Conservation (phyloP, 306 rosid genomes). For the Lablab purpureus region DNA sequence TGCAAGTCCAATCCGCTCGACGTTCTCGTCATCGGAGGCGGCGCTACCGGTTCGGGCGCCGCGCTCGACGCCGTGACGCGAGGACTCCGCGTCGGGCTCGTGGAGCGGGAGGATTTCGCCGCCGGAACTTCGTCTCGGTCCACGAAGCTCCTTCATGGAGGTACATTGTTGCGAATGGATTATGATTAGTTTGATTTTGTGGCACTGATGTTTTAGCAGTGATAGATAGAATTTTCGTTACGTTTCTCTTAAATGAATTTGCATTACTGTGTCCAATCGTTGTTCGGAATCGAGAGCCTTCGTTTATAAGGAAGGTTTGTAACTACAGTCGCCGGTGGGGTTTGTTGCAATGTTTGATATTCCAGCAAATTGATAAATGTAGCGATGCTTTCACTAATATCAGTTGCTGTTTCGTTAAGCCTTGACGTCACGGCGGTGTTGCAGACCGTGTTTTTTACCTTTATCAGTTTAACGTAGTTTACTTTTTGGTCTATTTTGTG, state of each 20-base stretch:
- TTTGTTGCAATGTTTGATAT: not conserved
- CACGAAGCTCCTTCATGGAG: slow-evolving; percentile 98
- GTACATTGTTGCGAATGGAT: slow-evolving; percentile 45
- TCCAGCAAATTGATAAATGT: not conserved
- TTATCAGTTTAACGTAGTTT: not conserved
- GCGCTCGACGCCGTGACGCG: slow-evolving; percentile 89
- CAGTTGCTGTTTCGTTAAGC: not conserved
- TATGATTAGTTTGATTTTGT: not conserved
- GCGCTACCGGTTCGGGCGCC: slow-evolving; percentile 91
- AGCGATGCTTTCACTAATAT: not conserved
- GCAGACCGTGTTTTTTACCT: not conserved
- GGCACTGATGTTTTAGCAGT: not conserved
- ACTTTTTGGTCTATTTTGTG: not conserved
- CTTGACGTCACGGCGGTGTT: not conserved
- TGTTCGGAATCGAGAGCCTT: not conserved
- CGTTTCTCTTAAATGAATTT: slow-evolving; percentile 4
- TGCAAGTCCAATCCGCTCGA: slow-evolving; percentile 75
- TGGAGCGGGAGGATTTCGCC: slow-evolving; percentile 94
- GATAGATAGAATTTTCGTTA: not conserved
- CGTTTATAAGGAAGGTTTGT: not conserved
- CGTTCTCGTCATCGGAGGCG: slow-evolving; percentile 92
- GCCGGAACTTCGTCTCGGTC: slow-evolving; percentile 98
- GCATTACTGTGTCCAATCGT: not conserved
- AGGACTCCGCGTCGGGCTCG: slow-evolving; percentile 94
- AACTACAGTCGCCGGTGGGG: not conserved